Base-by-base conservation (phyloP, 805 yeast species). In the Metschnikowia peoriensis region DNA sequence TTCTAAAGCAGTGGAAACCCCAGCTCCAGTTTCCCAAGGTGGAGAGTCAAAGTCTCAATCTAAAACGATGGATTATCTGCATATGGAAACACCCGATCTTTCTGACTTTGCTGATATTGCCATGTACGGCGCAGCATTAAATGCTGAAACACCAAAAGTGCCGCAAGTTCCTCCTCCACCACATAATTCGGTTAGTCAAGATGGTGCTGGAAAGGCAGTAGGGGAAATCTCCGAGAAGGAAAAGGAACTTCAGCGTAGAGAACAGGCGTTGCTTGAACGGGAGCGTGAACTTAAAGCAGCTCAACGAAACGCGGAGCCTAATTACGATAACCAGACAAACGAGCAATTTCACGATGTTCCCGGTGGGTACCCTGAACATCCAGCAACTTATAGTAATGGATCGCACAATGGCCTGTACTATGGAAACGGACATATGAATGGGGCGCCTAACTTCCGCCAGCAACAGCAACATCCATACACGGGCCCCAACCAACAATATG, bases 71-170 rank as follows among this genome's bases (percentile, higher is more conserved):
- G 32, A 34, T 16, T 37, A 32, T 16, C 46, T 29, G 39, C 38
- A 40, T 27, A 34, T n/a, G 52, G 59, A 55, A 41, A 57, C 62
- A 11, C 65, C 60, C 32, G 70, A 66, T 40, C 61, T 73, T 46
- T 64, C 67, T n/a, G 77, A 72, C 52, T 65, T 70, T 32, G 60
- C 73, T 3, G 70, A 70, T 51, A 69, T 73, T 43, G 76, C 75
- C 1, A 53, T 66, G 34, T 73, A 70, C 53, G 76, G 75, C 7
- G 75, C 72, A 28, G 53, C 55, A 4, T 59, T 71, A 50, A 68
- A 70, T 49, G 73, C 67, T 10, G 72, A 69, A 15, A 27, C 53
- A n/a, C 38, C 44, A 17, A 7, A 32, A 32, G 28, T 22, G 6
- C 49, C 49, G 12, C 46, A 29, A 32, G 46, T 29, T 7, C 38